phyloP scores from a whole-genome alignment of 2,329 filamentous ascomycete genomes.

The Lachnellula subtilissima region DNA sequence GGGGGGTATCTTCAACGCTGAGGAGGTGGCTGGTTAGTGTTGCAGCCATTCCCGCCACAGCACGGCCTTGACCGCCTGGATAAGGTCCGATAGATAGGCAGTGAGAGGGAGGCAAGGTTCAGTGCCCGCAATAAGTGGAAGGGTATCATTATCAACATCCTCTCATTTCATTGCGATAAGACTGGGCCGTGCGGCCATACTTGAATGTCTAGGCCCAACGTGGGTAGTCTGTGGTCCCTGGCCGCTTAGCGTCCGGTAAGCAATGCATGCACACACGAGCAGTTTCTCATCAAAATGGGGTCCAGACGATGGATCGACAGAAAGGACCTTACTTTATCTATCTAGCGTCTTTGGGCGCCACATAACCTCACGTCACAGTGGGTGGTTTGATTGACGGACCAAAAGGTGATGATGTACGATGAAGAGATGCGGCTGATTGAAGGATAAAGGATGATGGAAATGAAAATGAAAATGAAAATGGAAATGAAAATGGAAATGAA shows the following conservation, averaged over 20 bases:
- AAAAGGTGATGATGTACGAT: neutral
- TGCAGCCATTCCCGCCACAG: neutral
- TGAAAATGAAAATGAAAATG: too few species aligned
- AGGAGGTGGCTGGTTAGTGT: too few species aligned
- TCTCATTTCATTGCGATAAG: slow-evolving; percentile 15
- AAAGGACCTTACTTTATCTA: too few species aligned
- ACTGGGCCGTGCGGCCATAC: slow-evolving; percentile 5
- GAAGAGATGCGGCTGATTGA: neutral
- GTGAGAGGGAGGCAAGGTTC: neutral
- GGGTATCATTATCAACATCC: slow-evolving; percentile 11
- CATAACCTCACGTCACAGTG: neutral
- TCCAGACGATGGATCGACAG: too few species aligned
- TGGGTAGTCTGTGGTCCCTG: neutral
- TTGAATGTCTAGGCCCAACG: neutral
- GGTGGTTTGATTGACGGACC: neutral
- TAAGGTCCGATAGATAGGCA: neutral
- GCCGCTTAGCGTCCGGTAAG: neutral
- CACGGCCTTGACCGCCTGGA: neutral
- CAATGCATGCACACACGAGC: neutral
- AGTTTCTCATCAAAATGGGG: too few species aligned
- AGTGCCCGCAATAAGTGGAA: neutral
- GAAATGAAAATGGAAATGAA: too few species aligned
- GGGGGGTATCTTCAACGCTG: neutral
- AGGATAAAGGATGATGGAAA: too few species aligned
- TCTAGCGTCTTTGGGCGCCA: neutral